Evolutionary conservation across 2,329 filamentous ascomycete genomes (phyloP).

Genomic region (Fusarium sp.): DNA sequence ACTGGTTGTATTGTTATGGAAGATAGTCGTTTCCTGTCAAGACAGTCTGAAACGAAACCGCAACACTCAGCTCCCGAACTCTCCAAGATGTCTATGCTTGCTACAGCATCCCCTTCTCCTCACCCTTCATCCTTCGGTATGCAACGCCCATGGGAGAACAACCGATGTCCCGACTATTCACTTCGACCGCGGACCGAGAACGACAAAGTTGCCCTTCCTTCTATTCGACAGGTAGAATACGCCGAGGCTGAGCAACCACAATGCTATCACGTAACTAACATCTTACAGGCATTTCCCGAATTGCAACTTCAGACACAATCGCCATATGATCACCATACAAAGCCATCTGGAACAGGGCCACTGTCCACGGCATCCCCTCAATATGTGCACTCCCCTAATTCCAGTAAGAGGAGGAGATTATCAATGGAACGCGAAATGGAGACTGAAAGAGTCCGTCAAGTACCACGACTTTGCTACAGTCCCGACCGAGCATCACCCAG

Average conservation of each 20-base stretch:
- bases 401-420: conserved; percentile 62
- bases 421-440: conserved; percentile 59
- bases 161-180: conserved; percentile 52
- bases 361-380: conserved; percentile 57
- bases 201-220: conserved; percentile 61
- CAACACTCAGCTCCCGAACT: conserved; percentile 42
- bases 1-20: conserved; percentile 54
- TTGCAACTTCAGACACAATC: conserved; percentile 54
- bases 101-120: conserved; percentile 59
- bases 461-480: conserved; percentile 62
- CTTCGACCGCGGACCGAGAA: conserved; percentile 54
- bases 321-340: conserved; percentile 49
- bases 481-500: conserved; percentile 50
- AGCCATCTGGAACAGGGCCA: conserved; percentile 50
- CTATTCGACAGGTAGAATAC: conserved; percentile 64
- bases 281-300: conserved; percentile 61
- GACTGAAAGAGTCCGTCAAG: conserved; percentile 56
- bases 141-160: conserved; percentile 57
- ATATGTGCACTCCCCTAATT: conserved; percentile 63
- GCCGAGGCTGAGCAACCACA: not conserved
- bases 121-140: conserved; percentile 56
- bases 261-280: conserved; percentile 38
- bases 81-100: conserved; percentile 64
- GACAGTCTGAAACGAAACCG: conserved; percentile 47
- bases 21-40: conserved; percentile 54